Base-by-base conservation (phyloP, 1,139 yeast species). In the Kodamaea sp. region DNA sequence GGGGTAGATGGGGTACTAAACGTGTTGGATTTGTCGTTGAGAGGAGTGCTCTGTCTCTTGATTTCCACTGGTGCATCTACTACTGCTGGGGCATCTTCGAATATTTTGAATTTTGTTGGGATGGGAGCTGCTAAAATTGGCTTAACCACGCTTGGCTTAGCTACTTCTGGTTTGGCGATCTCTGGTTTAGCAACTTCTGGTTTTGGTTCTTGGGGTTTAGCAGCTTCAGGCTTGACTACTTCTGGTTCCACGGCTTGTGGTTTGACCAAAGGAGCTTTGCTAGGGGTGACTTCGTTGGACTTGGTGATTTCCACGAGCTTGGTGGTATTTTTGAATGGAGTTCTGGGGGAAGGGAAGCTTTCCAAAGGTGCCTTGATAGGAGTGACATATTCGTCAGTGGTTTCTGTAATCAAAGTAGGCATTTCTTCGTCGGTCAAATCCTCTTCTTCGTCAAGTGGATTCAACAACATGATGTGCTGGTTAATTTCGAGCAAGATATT, bases 401-500 rank as follows among this genome's bases (percentile, higher is more conserved):
- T 27, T 22, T 28, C 28, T 12, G 44, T 29, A 13, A 55, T 46
- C 42, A 61, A 53, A 3, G 46, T 52, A 3, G 64, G 61, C 19
- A 42, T 37, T 43, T 69, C 74, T 16, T 68, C 74, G 29, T 69
- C 75, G 15, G 74, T 68, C 24, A 60, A 45, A 10, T 66, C 73
- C 41, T 63, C 73, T 23, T 73, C 73, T 15, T 57, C 61, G 35
- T 67, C 73, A 19, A 52, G 61, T 2, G 79, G 71, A 47, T 79
- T 79, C 15, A 83, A 56, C 35, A 80, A 58, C 5, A 80, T 63
- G 15, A 80, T 59, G 39, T 80, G 81, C 23, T 80, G 79, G 24
- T 83, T 73, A 27, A 84, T 67, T 48, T 83, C 87, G 37, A 85
- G 52, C 29, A 79, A 60, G 11, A 82, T 64, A 26, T 85, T 84